Conservation (phyloP, 768 basidiomycete species). For the Suillus luteus region DNA sequence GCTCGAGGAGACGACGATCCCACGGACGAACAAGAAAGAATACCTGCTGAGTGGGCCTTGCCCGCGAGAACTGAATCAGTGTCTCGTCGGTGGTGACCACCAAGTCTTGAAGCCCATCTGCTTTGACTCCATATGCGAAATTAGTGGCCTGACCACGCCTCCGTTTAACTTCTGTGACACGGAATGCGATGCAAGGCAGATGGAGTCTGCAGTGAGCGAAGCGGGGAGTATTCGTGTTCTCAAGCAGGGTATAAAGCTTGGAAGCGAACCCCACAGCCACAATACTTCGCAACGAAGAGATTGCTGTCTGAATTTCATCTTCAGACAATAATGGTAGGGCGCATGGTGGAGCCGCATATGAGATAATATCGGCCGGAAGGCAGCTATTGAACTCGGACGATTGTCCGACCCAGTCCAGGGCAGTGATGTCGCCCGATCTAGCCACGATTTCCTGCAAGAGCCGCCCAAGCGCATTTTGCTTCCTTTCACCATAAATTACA, state of each 20-base stretch:
- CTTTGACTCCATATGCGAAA: background rate
- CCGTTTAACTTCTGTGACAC: background rate
- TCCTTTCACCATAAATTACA: background rate
- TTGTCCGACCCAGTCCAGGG: background rate
- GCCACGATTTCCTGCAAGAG: background rate
- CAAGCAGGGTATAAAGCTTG: background rate
- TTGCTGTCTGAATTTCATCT: background rate
- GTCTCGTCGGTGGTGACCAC: background rate
- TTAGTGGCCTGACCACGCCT: background rate
- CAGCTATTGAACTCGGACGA: background rate
- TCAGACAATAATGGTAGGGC: background rate
- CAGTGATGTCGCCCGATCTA: background rate
- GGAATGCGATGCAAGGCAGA: background rate
- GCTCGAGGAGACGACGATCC: background rate
- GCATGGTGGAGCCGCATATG: too few species aligned
- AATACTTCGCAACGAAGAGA: background rate
- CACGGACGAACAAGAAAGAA: background rate
- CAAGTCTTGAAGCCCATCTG: background rate
- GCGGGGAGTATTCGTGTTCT: background rate
- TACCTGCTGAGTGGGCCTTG: background rate
- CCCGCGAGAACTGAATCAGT: background rate
- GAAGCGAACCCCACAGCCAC: background rate
- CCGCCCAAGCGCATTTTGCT: background rate
- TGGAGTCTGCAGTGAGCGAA: background rate
- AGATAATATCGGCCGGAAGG: background rate